Conservation (phyloP, 805 yeast species). For the Suhomyces kilbournensis region DNA sequence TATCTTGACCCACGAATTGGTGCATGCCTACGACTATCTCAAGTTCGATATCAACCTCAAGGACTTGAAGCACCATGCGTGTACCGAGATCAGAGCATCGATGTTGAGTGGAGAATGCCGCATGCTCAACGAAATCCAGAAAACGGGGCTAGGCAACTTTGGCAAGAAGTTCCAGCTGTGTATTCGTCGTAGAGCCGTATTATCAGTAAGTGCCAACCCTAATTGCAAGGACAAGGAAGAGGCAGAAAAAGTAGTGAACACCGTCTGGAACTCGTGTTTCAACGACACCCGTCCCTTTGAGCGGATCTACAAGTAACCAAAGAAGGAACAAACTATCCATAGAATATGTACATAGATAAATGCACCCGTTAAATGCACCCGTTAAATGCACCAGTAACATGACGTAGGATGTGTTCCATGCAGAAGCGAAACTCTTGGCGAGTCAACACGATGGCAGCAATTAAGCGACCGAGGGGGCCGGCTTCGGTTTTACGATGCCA, state of each 20-base stretch:
- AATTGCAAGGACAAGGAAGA: constrained; percentile 66
- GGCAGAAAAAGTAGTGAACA: constrained; percentile 76
- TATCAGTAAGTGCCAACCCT: constrained; percentile 86
- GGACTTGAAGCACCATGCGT: constrained; percentile 89
- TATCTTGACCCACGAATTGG: constrained; percentile 85
- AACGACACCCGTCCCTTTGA: constrained; percentile 96
- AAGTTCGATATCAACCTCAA: constrained; percentile 86
- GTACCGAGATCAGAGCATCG: constrained; percentile 93
- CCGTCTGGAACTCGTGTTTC: constrained; percentile 91
- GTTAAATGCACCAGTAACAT: too few species aligned
- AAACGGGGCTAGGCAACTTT: constrained; percentile 51
- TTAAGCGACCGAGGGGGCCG: too few species aligned
- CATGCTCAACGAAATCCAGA: constrained; percentile 74
- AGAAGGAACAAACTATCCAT: background rate
- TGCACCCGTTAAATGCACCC: too few species aligned
- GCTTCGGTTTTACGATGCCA: too few species aligned
- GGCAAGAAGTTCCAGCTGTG: constrained; percentile 87
- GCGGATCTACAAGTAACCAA: constrained; percentile 67
- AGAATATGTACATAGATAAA: too few species aligned
- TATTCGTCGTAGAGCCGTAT: constrained; percentile 80
- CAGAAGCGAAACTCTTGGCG: too few species aligned
- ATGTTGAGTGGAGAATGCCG: constrained; percentile 94
- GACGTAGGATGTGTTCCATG: too few species aligned
- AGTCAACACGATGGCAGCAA: too few species aligned
- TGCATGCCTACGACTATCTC: constrained; percentile 89